Percentiles rank a stretch among this genome's conserved stretches.
Evolutionary conservation across 2,329 filamentous ascomycete species (phyloP).

Genomic region (Ascocoryne sarcoides): DNA sequence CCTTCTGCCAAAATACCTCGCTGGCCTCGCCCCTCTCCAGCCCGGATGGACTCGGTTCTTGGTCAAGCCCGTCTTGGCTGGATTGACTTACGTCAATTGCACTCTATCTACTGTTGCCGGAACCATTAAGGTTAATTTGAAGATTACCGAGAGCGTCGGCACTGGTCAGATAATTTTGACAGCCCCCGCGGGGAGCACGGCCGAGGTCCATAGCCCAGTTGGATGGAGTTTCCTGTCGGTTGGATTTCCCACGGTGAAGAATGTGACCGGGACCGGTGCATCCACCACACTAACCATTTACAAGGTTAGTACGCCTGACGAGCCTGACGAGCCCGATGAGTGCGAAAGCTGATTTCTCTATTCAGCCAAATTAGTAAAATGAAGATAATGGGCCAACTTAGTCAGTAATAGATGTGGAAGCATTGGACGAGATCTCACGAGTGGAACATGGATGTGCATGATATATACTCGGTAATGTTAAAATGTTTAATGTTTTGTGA

Average conservation of each 20-base stretch:
- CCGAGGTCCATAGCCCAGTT: constrained; percentile 8
- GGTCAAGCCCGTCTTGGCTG: constrained; percentile 17
- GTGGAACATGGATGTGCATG: no score
- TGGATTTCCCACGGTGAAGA: background rate
- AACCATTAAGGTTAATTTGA: constrained; percentile 8
- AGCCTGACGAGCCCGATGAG: background rate
- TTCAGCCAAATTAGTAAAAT: no score
- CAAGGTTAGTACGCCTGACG: background rate
- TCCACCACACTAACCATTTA: background rate
- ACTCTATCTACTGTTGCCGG: constrained; percentile 9
- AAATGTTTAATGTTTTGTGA: no score
- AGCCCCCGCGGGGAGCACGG: constrained; percentile 10
- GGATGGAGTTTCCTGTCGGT: constrained; percentile 6
- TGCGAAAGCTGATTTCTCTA: background rate
- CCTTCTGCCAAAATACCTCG: constrained; percentile 17
- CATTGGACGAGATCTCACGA: no score
- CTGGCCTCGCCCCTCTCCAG: constrained; percentile 13
- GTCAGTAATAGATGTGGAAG: no score
- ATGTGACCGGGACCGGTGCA: background rate
- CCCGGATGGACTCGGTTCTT: constrained; percentile 12
- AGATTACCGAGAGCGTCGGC: constrained; percentile 7
- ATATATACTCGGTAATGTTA: no score
- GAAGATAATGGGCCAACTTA: no score
- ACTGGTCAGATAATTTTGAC: constrained; percentile 8
- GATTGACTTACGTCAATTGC: constrained; percentile 11